Evolutionary conservation across 192 early-diverging fungal genomes (phyloP).

Genomic region (Backusella sp.): DNA sequence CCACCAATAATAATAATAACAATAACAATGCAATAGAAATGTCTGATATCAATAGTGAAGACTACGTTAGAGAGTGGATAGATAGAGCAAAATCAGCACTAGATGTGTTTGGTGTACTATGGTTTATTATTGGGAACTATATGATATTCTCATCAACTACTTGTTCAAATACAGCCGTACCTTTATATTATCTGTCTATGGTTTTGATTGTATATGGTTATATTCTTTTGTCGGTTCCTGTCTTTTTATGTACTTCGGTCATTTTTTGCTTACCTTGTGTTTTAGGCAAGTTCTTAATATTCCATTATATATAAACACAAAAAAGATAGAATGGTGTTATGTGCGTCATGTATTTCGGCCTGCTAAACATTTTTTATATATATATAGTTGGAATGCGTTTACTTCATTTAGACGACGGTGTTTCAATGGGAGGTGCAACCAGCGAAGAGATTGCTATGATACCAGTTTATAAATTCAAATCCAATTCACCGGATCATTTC

Average conservation of each 20-base stretch:
- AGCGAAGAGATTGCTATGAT: constrained; percentile 68
- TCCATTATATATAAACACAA: not conserved
- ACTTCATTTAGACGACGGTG: constrained; percentile 51
- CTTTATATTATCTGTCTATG: constrained; percentile 63
- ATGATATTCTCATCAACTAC: constrained; percentile 56
- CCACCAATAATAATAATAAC: not conserved
- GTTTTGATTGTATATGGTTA: constrained; percentile 70
- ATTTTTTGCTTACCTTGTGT: constrained; percentile 66
- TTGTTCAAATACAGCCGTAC: constrained; percentile 52
- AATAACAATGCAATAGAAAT: not conserved
- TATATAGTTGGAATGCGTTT: constrained; percentile 51
- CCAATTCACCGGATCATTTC: not conserved
- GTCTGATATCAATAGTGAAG: not conserved
- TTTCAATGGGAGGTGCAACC: constrained; percentile 62
- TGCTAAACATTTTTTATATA: constrained; percentile 8
- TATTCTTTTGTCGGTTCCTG: constrained; percentile 60
- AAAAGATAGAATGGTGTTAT: not conserved
- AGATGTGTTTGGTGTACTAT: constrained; percentile 54
- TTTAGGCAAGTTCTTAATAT: constrained; percentile 33
- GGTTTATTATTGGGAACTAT: constrained; percentile 73
- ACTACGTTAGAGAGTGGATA: constrained; percentile 6
- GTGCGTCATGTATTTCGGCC: not conserved
- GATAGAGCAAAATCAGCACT: constrained; percentile 60
- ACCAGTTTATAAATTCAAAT: constrained; percentile 59
- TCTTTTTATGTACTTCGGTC: constrained; percentile 58